Conservation (phyloP, 2,329 filamentous ascomycete genomes). For the Sphaceloma murrayae region DNA sequence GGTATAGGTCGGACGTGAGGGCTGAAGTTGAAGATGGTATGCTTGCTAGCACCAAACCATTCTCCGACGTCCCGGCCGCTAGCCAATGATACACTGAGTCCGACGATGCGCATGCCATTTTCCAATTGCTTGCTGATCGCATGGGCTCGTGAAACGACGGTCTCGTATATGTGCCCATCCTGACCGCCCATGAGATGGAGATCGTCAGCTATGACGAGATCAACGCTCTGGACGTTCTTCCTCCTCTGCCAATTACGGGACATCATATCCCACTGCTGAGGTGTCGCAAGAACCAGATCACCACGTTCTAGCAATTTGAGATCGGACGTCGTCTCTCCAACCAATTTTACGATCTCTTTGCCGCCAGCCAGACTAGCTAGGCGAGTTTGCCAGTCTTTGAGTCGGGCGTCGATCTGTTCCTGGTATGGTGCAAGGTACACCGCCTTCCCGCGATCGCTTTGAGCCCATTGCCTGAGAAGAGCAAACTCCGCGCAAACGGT, state of each 20-base stretch:
- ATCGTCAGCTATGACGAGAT: slow-evolving; percentile 90
- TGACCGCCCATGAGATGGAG: slow-evolving; percentile 84
- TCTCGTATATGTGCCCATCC: slow-evolving; percentile 84
- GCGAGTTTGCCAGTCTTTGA: slow-evolving; percentile 76
- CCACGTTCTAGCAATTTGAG: slow-evolving; percentile 78
- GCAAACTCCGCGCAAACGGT: slow-evolving; percentile 95
- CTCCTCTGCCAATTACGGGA: slow-evolving; percentile 94
- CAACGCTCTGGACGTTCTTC: slow-evolving; percentile 86
- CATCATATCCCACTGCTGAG: slow-evolving; percentile 88
- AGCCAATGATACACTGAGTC: slow-evolving; percentile 80
- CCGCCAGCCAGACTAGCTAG: slow-evolving; percentile 64
- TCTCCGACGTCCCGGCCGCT: slow-evolving; percentile 92
- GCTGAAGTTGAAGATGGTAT: slow-evolving; percentile 98
- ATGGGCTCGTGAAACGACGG: slow-evolving; percentile 95
- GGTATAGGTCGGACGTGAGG: slow-evolving; percentile 82
- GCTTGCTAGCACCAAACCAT: slow-evolving; percentile 96
- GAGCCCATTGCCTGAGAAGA: slow-evolving; percentile 77
- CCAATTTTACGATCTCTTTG: slow-evolving; percentile 85
- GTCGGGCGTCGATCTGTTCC: slow-evolving; percentile 73
- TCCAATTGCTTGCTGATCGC: slow-evolving; percentile 86
- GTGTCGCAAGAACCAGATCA: slow-evolving; percentile 85
- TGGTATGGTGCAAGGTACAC: slow-evolving; percentile 95
- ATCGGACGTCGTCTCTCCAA: slow-evolving; percentile 84
- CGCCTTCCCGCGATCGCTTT: slow-evolving; percentile 61
- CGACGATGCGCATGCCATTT: slow-evolving; percentile 74